Percentiles rank a stretch among this genome's conserved stretches.
These are phyloP conservation scores for Penicillium longicatenatum DNA, from an alignment of 495 filamentous ascomycete species.

Conservation along the genomic window DNA sequence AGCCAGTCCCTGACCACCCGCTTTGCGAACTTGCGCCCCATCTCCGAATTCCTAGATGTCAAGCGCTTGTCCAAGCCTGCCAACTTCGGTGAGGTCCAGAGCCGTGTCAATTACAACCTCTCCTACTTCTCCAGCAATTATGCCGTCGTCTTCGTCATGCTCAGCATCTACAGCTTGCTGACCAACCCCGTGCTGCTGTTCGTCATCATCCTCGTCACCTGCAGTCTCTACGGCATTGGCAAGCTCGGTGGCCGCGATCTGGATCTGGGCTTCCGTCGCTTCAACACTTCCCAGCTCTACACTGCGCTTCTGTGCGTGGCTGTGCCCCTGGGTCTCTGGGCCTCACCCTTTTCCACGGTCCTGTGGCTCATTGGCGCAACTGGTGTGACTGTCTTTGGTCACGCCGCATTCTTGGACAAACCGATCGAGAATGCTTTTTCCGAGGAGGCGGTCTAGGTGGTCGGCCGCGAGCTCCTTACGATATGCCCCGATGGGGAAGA, in stretches of 20 bases:
- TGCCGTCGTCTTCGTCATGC: constrained; percentile 87
- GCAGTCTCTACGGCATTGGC: constrained; percentile 86
- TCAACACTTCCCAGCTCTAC: constrained; percentile 93
- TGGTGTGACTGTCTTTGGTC: constrained; percentile 88
- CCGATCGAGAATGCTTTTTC: constrained; percentile 99
- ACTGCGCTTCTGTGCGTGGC: constrained; percentile 79
- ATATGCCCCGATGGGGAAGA: constrained; percentile 97
- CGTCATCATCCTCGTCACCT: constrained; percentile 82
- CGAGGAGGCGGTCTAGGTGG: constrained; percentile 99
- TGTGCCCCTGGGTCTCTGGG: constrained; percentile 79
- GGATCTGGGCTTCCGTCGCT: constrained; percentile 76
- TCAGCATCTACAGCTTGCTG: constrained; percentile 92
- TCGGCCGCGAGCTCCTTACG: constrained; percentile 99
- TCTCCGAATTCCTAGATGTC: constrained; percentile 93
- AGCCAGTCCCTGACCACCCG: constrained; percentile 73
- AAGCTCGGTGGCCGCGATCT: constrained; percentile 86
- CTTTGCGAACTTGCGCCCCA: constrained; percentile 88
- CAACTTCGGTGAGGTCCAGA: constrained; percentile 89
- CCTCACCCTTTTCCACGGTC: constrained; percentile 76
- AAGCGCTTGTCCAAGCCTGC: constrained; percentile 92
- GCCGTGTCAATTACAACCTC: constrained; percentile 95
- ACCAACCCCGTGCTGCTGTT: constrained; percentile 84
- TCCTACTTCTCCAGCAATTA: constrained; percentile 99
- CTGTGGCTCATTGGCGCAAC: constrained; percentile 96
- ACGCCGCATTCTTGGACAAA: constrained; percentile 96